Conservation (phyloP, 352 stramenopile species). For the Saprolegnia parasitica region DNA sequence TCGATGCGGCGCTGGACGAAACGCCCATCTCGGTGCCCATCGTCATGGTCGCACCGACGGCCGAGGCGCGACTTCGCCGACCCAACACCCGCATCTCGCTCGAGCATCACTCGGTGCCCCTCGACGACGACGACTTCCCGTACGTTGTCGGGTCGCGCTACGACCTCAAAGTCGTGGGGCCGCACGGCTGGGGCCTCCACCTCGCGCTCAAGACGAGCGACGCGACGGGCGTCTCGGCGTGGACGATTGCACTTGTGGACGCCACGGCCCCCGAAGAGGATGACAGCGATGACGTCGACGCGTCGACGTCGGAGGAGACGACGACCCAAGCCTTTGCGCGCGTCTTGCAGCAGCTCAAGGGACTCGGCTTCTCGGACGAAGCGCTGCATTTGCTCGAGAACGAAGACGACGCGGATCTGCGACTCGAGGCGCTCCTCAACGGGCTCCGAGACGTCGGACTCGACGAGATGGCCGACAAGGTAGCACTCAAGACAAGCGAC, state of each 20-base stretch:
- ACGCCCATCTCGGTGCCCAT: slow-evolving; percentile 2
- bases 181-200: slow-evolving; percentile 21
- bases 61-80: slow-evolving; percentile 1
- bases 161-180: slow-evolving; percentile 10
- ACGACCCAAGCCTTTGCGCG: neutral
- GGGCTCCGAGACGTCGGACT: slow-evolving; percentile 19
- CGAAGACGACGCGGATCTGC: slow-evolving; percentile 17
- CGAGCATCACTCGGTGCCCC: neutral
- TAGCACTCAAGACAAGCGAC: neutral
- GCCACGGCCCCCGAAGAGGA: neutral
- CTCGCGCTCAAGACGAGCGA: slow-evolving; percentile 15
- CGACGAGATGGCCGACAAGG: neutral
- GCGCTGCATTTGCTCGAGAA: slow-evolving; percentile 9
- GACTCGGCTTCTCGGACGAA: slow-evolving; percentile 23
- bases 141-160: slow-evolving; percentile 10
- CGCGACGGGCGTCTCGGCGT: neutral
- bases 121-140: slow-evolving; percentile 6
- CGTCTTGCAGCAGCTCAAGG: slow-evolving; percentile 2
- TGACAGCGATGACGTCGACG: slow-evolving; percentile 4
- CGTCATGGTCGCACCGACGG: slow-evolving; percentile 15
- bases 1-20: neutral
- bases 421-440: slow-evolving; percentile 16
- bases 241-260: slow-evolving; percentile 19
- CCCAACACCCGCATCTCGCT: neutral
- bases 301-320: neutral